A percentile compares a stretch with the other conserved stretches of the same genome.
phyloP scores from a whole-genome alignment of 495 filamentous ascomycete species.

The Tuber melanosporum region DNA sequence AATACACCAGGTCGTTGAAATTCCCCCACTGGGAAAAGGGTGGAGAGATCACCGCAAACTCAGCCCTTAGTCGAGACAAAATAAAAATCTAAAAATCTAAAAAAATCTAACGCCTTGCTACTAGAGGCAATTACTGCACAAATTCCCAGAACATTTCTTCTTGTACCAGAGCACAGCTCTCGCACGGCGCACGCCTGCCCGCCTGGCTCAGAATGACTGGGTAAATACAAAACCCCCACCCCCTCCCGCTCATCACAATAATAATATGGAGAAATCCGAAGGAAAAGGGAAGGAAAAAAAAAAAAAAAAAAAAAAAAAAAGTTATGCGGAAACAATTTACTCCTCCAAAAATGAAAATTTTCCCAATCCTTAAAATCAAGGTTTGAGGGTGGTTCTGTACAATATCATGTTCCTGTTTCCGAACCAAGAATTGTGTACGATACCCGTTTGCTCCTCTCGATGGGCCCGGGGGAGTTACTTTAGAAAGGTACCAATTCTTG shows the following conservation, averaged over 20 bases:
- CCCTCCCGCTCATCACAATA: background rate
- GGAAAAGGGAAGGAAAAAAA: background rate
- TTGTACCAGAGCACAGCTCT: background rate
- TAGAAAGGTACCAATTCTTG: background rate
- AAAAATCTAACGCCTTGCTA: background rate
- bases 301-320: background rate
- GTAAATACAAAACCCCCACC: background rate
- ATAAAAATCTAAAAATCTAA: background rate
- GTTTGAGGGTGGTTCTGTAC: background rate
- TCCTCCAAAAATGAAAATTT: background rate
- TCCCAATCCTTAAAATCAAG: background rate
- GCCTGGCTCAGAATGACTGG: background rate
- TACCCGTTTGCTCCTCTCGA: background rate
- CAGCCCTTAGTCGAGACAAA: background rate
- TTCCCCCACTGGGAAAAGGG: background rate
- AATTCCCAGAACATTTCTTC: background rate
- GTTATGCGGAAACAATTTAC: background rate
- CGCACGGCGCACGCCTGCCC: background rate
- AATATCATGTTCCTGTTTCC: background rate
- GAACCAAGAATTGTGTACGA: background rate
- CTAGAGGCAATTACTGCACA: background rate
- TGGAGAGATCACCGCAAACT: background rate
- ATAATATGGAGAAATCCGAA: background rate
- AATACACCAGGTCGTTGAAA: background rate
- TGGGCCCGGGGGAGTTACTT: background rate